Percentiles rank a stretch among this genome's conserved stretches.
Evolutionary conservation across 805 yeast species (phyloP).

Genomic region (Wilhelminamyces savonicus): DNA sequence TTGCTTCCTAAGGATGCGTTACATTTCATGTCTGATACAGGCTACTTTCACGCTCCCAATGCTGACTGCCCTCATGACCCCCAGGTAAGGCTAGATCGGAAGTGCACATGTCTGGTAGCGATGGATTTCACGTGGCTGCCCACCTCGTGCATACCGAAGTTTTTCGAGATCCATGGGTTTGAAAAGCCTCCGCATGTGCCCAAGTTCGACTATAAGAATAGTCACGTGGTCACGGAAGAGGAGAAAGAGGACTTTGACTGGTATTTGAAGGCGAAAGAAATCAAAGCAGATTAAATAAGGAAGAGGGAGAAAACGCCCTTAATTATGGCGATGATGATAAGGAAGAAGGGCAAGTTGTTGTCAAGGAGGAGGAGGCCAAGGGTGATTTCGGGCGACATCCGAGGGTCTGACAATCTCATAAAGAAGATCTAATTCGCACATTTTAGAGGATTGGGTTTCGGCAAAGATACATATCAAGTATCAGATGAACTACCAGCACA

Average conservation of each 20-base stretch:
- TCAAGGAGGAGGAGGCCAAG: no score
- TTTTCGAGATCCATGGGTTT: constrained; percentile 9
- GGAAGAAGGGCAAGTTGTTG: constrained; percentile 1
- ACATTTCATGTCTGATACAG: constrained; percentile 72
- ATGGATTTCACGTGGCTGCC: constrained; percentile 29
- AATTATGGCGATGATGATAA: constrained; percentile 5
- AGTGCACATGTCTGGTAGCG: constrained; percentile 33
- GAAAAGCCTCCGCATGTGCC: constrained; percentile 7
- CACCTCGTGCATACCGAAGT: no score
- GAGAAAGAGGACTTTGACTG: constrained; percentile 2
- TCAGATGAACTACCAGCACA: no score
- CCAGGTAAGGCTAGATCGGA: constrained; percentile 14
- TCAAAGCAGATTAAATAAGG: no score
- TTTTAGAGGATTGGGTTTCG: no score
- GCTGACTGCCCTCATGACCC: constrained; percentile 49
- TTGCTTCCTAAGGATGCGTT: constrained; percentile 51
- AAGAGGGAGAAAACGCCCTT: no score
- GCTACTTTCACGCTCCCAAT: constrained; percentile 70
- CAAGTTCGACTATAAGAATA: constrained; percentile 5
- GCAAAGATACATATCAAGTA: no score
- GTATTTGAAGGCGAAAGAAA: no score
- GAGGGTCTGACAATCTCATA: no score
- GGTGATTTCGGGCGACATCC: no score
- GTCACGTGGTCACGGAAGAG: constrained; percentile 5
- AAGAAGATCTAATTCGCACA: no score